Evolutionary conservation across 495 filamentous ascomycete species (phyloP).

Genomic region (Neurospora sp.): DNA sequence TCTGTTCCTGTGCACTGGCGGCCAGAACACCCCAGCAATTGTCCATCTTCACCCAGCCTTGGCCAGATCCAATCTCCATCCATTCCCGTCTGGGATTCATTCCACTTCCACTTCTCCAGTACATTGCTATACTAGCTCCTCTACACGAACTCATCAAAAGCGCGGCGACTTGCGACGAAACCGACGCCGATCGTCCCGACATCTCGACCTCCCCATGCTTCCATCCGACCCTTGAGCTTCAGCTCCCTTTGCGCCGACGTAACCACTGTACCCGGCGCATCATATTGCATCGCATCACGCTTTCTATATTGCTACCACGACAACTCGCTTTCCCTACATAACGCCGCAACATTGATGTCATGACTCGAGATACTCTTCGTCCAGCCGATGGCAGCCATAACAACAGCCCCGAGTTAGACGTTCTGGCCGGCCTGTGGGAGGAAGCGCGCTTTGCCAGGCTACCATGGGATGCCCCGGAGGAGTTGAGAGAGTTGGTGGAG

Average conservation of each 20-base stretch:
- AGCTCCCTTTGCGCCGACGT: neutral
- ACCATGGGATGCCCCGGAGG: conserved; percentile 40
- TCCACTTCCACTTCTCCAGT: neutral
- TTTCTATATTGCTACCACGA: neutral
- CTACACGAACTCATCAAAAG: neutral
- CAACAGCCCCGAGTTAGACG: conserved; percentile 16
- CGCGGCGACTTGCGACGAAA: neutral
- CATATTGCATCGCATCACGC: conserved; percentile 1
- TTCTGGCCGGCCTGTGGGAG: conserved; percentile 42
- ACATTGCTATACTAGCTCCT: neutral
- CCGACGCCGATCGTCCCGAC: neutral
- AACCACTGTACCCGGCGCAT: neutral
- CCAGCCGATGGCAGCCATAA: conserved; percentile 20
- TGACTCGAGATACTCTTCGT: conserved; percentile 41
- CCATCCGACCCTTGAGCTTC: neutral
- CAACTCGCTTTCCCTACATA: neutral
- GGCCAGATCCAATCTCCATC: neutral
- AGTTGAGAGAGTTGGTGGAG: conserved; percentile 38
- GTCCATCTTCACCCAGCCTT: neutral
- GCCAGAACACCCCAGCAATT: neutral
- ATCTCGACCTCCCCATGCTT: neutral
- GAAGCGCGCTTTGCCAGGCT: conserved; percentile 40
- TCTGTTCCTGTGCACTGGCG: neutral
- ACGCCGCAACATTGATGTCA: conserved; percentile 29
- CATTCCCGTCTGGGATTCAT: neutral